Conservation (phyloP, 495 filamentous ascomycete genomes). For the Clavariopsis aquatica region DNA sequence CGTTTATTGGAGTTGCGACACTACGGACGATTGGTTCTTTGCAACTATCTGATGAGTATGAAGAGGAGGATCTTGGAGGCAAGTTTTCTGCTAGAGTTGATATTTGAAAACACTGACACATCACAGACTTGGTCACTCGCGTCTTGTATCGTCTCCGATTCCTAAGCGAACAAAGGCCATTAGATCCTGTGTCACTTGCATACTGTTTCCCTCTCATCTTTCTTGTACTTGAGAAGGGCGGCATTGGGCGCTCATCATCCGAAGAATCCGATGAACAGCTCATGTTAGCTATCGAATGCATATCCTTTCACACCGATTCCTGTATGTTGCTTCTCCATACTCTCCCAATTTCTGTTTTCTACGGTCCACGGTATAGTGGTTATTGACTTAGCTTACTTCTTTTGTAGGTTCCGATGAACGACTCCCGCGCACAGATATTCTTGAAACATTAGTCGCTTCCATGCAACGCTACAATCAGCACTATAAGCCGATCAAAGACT, state of each 20-base stretch:
- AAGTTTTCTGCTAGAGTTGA: background rate
- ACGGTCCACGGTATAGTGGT: background rate
- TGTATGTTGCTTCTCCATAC: constrained; percentile 48
- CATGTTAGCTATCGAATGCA: constrained; percentile 83
- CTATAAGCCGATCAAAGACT: constrained; percentile 92
- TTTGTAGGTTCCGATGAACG: constrained; percentile 58
- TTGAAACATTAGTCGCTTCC: constrained; percentile 67
- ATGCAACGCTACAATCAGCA: constrained; percentile 92
- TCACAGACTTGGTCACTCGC: constrained; percentile 73
- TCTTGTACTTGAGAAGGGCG: constrained; percentile 71
- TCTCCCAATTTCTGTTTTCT: background rate
- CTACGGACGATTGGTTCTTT: constrained; percentile 73
- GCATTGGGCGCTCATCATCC: constrained; percentile 64
- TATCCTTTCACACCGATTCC: constrained; percentile 80
- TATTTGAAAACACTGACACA: background rate
- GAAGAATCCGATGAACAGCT: constrained; percentile 87
- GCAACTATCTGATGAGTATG: constrained; percentile 67
- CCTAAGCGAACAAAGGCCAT: constrained; percentile 84
- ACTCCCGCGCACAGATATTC: constrained; percentile 72
- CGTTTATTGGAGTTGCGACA: constrained; percentile 85
- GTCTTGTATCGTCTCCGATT: constrained; percentile 89
- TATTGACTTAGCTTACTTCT: constrained; percentile 22
- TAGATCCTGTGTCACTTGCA: constrained; percentile 79
- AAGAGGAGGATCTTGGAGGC: constrained; percentile 72
- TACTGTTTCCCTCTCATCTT: constrained; percentile 85